Evolutionary conservation across 352 stramenopile genomes (phyloP), one percentile per base, ranked within the genome.

Genomic region (Globisporangium sylvaticum): DNA sequence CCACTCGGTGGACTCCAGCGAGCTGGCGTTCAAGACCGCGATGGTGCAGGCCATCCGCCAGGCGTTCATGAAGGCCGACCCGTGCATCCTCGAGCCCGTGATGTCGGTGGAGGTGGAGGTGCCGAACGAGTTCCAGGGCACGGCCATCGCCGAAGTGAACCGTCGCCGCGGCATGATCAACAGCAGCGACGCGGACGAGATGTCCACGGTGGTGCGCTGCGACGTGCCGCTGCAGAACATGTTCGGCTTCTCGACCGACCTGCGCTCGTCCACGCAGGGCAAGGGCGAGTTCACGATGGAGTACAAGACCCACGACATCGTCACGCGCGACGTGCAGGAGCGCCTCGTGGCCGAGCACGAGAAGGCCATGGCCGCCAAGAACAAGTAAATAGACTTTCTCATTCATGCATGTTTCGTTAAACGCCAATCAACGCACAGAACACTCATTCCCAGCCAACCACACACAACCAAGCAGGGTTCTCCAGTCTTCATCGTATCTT

Each of bases 211-310:
- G 32, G 79, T 98, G 58, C 94, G 96, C 61, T 92, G 87, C 71
- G 87, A 98, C 68, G 97, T 99, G 71, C 97, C 97, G 32, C 82
- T 99, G 61, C 96, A 96, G 73, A 92, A 98, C 74, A 99, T 99
- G 97, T 99, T 99, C 83, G 97, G 97, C 2, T 99, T 99, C 77
- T 99, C 94, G 31, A 99, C 97, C 22, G 96, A 98, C 67, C 68
- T 99, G 60, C 87, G 96, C 58, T 98, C 95, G 70, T 89, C 93
- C 25, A 98, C 96, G 62, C 95, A 98, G 81, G 96, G 95, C 68
- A 99, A 99, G 86, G 97, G 97, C 68, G 97, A 99, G 81, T 99
- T 99, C 77, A 98, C 96, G 29, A 99, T 99, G 98, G 97, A 99
- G 81, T 99, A 99, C 91, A 97, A 98, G 73, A 92, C 93, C 18